These are phyloP conservation scores for Suillus subalutaceus DNA, from an alignment of 768 basidiomycete species.

Conservation along the genomic window DNA sequence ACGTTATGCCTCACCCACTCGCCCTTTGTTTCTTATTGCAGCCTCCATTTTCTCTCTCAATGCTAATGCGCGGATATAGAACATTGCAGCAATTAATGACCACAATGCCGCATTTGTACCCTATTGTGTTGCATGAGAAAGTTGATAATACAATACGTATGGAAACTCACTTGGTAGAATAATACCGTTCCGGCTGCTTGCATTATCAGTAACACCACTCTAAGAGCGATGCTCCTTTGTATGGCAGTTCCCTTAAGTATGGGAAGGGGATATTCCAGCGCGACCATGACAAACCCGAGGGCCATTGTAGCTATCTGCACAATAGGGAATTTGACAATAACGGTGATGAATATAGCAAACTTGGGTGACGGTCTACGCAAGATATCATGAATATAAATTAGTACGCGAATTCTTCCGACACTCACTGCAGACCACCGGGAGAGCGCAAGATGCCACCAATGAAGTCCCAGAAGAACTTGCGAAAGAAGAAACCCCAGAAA, in stretches of 20 bases:
- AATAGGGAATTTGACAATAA: conserved; percentile 80
- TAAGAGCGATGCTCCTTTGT: conserved; percentile 65
- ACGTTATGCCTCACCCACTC: conserved; percentile 56
- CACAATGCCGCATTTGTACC: conserved; percentile 85
- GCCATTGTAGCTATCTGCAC: conserved; percentile 71
- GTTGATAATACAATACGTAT: background rate
- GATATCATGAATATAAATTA: conserved; percentile 8
- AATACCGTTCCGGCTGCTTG: conserved; percentile 66
- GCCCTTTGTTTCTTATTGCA: conserved; percentile 64
- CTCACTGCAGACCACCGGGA: conserved; percentile 81
- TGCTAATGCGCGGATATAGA: conserved; percentile 67
- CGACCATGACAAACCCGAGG: conserved; percentile 58
- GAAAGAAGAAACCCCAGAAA: conserved; percentile 80
- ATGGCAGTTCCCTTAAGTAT: conserved; percentile 54
- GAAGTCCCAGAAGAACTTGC: conserved; percentile 98
- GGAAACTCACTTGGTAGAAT: conserved; percentile 72
- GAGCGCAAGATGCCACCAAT: conserved; percentile 77
- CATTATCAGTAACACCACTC: conserved; percentile 64
- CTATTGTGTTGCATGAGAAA: conserved; percentile 38
- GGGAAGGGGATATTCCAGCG: conserved; percentile 75
- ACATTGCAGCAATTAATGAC: conserved; percentile 70
- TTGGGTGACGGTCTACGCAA: conserved; percentile 57
- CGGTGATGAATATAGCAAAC: conserved; percentile 61
- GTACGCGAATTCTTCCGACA: conserved; percentile 19
- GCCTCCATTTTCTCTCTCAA: conserved; percentile 72